Base-by-base conservation (phyloP, 1,284 basidiomycete genomes). In the Apiotrichum gracile region DNA sequence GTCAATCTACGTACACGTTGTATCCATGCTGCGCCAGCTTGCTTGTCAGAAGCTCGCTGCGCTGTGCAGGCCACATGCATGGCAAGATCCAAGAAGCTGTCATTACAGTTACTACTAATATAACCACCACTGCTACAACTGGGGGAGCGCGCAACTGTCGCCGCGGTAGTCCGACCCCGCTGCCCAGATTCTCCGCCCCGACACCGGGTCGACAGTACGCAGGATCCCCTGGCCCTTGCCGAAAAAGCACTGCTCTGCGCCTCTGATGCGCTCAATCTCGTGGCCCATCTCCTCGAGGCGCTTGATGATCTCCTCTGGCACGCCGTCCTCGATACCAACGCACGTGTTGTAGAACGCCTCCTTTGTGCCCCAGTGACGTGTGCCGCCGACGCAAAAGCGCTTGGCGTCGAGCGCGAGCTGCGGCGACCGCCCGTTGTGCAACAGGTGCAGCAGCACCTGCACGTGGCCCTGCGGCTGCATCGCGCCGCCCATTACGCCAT, bases 401-500 rank as follows among this genome's bases (percentile, higher is more conserved):
- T 91, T 92, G 0, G 91, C 87, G 74, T 97, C 94, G 6, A 72
- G 62, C 9, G 62, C 86, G 13, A 86, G 82, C 74, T 93, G 91
- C 0, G 83, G 83, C 26, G 58, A 51, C n/a, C 60, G 58, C 13
- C 41, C 29, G 37, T 57, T 58, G 41, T 62, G 60, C 16, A 64
- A 48, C 14, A 64, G 39, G 50, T 64, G 59, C 48, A 97, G 75
- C n/a, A 97, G 79, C 9, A 97, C 90, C 76, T 97, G 93, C 0
- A 96, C 81, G 62, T 96, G 91, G 0, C 92, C 91, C 54, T 72
- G 64, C 31, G 82, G 85, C 75, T 96, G 93, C 90, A 94, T 97
- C 76, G 86, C 93, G 3, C 89, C 73, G 27, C 89, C 91, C 91
- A 94, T 94, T 17, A 94, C 91, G 46, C 92, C 91, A 62, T 87